These are phyloP conservation scores for Cyclotella atomus DNA, from an alignment of 108 stramenopile genomes.

Conservation along the genomic window DNA sequence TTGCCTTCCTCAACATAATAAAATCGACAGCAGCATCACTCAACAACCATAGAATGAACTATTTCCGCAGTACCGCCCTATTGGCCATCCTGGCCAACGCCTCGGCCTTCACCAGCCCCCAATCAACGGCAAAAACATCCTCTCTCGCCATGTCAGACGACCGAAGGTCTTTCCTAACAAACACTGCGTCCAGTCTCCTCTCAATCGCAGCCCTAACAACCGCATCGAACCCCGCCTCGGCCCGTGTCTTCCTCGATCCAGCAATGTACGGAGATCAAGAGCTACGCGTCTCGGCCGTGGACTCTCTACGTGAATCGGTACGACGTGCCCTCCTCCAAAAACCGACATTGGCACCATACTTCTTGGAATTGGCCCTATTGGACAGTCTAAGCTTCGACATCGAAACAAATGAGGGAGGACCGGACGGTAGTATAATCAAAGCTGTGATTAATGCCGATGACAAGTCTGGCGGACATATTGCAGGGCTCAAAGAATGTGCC, in stretches of 20 bases:
- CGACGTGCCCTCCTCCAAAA: slow-evolving; percentile 81
- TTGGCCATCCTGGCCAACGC: slow-evolving; percentile 1
- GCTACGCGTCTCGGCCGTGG: slow-evolving; percentile 80
- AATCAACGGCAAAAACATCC: neutral
- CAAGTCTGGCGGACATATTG: slow-evolving; percentile 41
- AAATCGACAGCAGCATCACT: too few relatives aligned
- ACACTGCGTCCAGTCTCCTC: slow-evolving; percentile 19
- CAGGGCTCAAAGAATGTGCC: slow-evolving; percentile 60
- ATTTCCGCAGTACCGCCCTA: neutral
- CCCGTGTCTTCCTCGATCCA: slow-evolving; percentile 86
- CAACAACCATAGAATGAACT: too few relatives aligned
- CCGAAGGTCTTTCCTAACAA: slow-evolving; percentile 50
- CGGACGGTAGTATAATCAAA: slow-evolving; percentile 74
- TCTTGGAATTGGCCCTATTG: slow-evolving; percentile 74
- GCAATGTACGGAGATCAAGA: slow-evolving; percentile 94
- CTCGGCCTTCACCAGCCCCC: slow-evolving; percentile 4
- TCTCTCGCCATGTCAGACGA: slow-evolving; percentile 37
- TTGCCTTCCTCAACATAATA: too few relatives aligned
- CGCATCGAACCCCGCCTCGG: slow-evolving; percentile 56
- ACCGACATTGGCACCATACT: slow-evolving; percentile 70
- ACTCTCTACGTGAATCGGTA: slow-evolving; percentile 72
- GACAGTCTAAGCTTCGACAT: slow-evolving; percentile 76
- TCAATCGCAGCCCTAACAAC: slow-evolving; percentile 16
- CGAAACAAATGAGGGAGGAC: slow-evolving; percentile 67
- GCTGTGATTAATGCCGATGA: slow-evolving; percentile 64